Base-by-base conservation (phyloP, 1,284 basidiomycete genomes). In the Stygiomarasmius scandens region DNA sequence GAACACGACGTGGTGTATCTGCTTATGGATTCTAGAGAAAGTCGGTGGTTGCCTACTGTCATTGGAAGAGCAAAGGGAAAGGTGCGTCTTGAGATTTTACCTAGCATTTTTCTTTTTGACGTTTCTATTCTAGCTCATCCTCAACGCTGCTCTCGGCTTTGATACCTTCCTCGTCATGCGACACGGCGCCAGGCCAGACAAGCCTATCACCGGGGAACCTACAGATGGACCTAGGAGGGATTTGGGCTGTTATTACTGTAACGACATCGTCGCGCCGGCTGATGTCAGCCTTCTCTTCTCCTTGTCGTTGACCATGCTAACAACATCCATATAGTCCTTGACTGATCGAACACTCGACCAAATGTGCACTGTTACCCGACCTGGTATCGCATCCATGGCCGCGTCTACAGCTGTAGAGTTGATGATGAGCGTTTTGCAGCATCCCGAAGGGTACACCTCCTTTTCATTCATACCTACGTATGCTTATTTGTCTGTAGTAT, bases 311-410 rank as follows among this genome's bases (percentile, higher is more conserved):
- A 19, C 52, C 5, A 29, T 56, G 46, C 45, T 43, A 22, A n/a
- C 50, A 25, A 27, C 23, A 20, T 25, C 5, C 8, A 23, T 25
- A 2, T 59, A 97, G 95, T 96, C 93, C 0, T 77, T 98, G 49
- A 92, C 93, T 0, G 96, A 99, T 68, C 83, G 96, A 34, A 98
- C 96, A 1, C 82, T 99, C 24, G 97, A 99, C 70, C 96, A 99
- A 70, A 98, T 98, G 96, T 99, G 97, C 69, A 99, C 97, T 0
- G 97, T 99, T 12, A 98, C 96, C 0, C 79, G 97, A n/a, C 96
- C 97, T 0, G 96, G 96, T 0, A 80, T 98, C 0, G 97, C 96
- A 0, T 86, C 93, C 0, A 95, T 98, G 44, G 96, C 96, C 0
- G 87, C 92, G 0, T 89, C 95, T 0, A 92, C 89, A 0, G 95